Evolutionary conservation across 768 basidiomycete species (phyloP), one percentile per base, ranked within the genome.

Genomic region (Mycena filopes): DNA sequence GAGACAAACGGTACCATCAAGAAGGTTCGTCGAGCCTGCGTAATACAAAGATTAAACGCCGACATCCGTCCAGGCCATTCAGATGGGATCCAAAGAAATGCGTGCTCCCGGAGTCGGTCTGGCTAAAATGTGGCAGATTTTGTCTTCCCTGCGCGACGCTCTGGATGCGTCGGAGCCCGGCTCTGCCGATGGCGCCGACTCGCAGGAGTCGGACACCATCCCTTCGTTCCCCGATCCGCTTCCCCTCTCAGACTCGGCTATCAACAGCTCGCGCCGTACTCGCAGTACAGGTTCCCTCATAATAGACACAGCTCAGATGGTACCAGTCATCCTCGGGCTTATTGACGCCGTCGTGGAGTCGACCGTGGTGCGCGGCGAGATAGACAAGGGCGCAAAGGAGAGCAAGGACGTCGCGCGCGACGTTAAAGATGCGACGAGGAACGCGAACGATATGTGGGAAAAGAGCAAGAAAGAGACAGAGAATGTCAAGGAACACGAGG

Each of bases 311-410:
- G 82, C 82, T 6, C 93, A 93, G 69, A 81, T 94, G 70, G 78
- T 94, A 16, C 92, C 92, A 18, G 82, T 91, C 23, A 71, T 94
- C 29, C 65, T 82, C 9, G 83, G 86, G 4, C 78, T 95, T n/a
- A 82, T 91, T 16, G 81, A 90, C 41, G 75, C 76, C 9, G 82
- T 79, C 2, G 68, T 88, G 20, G 74, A 82, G 28, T 82, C 87
- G 10, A 76, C 80, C 47, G 69, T 72, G 20, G 76, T 91, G 23
- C 84, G 86, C 15, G 82, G 86, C 31, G 90, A 88, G 58, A 76
- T 95, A 18, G 92, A 93, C 12, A 78, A 78, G 6, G 89, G 88
- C 7, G 62, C 77, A 0, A 82, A 84, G 68, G 84, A 87, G 28
- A 82, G 77, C 40, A 93, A 86, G 72, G 88, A 91, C 54, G 73